phyloP scores from a whole-genome alignment of 2,329 filamentous ascomycete species.

The Ambrosiella xylebori region DNA sequence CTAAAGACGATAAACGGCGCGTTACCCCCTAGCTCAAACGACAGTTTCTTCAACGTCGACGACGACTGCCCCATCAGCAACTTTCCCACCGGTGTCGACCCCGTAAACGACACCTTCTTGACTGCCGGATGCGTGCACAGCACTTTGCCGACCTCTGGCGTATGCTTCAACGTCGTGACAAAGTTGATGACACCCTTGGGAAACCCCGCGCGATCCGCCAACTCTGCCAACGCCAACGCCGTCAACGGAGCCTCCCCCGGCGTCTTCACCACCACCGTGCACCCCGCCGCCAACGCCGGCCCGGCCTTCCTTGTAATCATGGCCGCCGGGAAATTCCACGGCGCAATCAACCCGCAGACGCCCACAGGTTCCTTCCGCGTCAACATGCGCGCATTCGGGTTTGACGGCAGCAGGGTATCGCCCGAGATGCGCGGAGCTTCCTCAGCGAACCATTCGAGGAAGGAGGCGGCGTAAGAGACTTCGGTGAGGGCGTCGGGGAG shows the following conservation, averaged over 20 bases:
- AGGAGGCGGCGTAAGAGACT: conserved; percentile 39
- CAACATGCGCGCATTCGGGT: conserved; percentile 36
- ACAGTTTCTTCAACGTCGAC: conserved; percentile 54
- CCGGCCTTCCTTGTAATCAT: conserved; percentile 33
- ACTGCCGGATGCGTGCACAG: conserved; percentile 24
- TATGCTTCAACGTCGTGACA: conserved; percentile 61
- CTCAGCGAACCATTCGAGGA: conserved; percentile 48
- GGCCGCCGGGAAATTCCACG: conserved; percentile 41
- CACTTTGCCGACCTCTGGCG: conserved; percentile 54
- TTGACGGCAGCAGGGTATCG: conserved; percentile 35
- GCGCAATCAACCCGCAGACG: conserved; percentile 21
- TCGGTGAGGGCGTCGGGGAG: conserved; percentile 42
- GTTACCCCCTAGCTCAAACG: conserved; percentile 58
- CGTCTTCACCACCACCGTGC: conserved; percentile 69
- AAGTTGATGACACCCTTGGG: conserved; percentile 79
- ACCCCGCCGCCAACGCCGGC: conserved; percentile 49
- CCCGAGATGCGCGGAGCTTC: conserved; percentile 37
- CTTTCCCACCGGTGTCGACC: conserved; percentile 30
- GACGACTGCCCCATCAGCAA: conserved; percentile 52
- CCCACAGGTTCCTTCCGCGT: conserved; percentile 21
- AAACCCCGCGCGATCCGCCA: conserved; percentile 68
- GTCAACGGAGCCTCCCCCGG: conserved; percentile 83
- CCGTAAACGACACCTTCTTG: conserved; percentile 59
- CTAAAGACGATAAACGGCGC: conserved; percentile 64
- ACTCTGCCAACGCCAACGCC: conserved; percentile 65